These are phyloP conservation scores for Alternaria gaisen DNA, from an alignment of 2,329 filamentous ascomycete genomes.

Conservation along the genomic window DNA sequence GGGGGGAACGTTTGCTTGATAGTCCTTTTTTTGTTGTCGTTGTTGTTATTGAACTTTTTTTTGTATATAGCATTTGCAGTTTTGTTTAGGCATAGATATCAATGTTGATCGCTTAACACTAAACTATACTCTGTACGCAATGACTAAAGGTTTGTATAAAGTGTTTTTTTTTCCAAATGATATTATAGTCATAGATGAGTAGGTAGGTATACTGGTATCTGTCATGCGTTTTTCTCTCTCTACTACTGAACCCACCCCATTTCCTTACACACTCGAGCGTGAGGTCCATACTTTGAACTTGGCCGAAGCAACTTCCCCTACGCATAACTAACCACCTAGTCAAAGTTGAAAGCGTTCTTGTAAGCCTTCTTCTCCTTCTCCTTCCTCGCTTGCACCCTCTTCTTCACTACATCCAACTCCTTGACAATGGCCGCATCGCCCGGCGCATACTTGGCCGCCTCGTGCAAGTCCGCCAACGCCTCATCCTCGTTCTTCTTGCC, in stretches of 20 bases:
- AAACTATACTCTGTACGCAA: neutral
- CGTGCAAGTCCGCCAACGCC: constrained; percentile 62
- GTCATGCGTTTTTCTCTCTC: neutral
- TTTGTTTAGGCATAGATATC: neutral
- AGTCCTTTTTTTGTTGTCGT: neutral
- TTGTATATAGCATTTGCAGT: neutral
- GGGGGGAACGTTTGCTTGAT: neutral
- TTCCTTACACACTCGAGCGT: neutral
- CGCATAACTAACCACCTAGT: neutral
- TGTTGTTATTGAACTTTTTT: neutral
- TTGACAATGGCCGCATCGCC: constrained; percentile 76
- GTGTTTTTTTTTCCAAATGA: neutral
- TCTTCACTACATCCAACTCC: constrained; percentile 82
- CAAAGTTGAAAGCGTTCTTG: constrained; percentile 81
- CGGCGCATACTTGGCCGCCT: constrained; percentile 62
- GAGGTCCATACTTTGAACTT: neutral
- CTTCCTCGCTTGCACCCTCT: constrained; percentile 73
- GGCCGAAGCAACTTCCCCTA: neutral
- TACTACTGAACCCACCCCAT: neutral
- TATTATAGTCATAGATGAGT: neutral
- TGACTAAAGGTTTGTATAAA: neutral
- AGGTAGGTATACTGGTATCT: neutral
- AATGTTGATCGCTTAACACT: neutral
- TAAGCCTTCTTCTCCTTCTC: constrained; percentile 93
- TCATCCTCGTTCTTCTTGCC: constrained; percentile 85